Evolutionary conservation across 306 rosid genomes (phyloP), one percentile per base, ranked within the genome.

Genomic region (Lagenaria siceraria): DNA sequence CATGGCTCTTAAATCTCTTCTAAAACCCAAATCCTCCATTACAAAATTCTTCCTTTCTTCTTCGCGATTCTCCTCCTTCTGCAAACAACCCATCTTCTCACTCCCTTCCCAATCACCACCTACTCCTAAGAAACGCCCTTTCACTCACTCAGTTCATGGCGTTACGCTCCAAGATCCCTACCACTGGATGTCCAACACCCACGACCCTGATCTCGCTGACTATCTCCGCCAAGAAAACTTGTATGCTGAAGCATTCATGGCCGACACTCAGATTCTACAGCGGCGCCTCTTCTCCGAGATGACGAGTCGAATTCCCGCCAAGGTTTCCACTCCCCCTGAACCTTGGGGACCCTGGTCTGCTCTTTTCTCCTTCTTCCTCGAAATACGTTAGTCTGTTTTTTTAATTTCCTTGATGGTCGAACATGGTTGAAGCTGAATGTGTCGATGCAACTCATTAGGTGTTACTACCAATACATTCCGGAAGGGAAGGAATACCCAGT

Each of bases 281-380:
- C 86, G 83, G 42, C 29, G 48, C 1, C 70, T 95, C 55, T 83
- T 89, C 22, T 86, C 91, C 5, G 97, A 95, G 88, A 95, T 95
- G 97, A 89, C 80, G 35, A 18, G 76, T 27, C 93, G 97, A 35
- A 83, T 88, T 19, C 90, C 99, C 55, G 2, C 90, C 64, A 40
- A 81, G 74, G 69, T 95, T 85, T 89, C 91, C 82, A 89, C 97
- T 75, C 97, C 98, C 53, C 96, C 97, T 62, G 92, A 95, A 86
- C 89, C 82, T 79, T 95, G 97, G 96, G 97, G 97, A 64, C 92
- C 95, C 80, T 95, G 98, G 98, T 94, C 81, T 3, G 87, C 79
- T 36, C 72, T 22, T 79, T 78, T 81, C 82, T 6, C 75, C 17
- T 29, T 13, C 69, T 29, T 10, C 69, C n/a, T 42, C 6, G n/a